Evolutionary conservation across 345 rosid species (phyloP), one percentile per base, ranked within the genome.

Genomic region (Lepidium africanum): DNA sequence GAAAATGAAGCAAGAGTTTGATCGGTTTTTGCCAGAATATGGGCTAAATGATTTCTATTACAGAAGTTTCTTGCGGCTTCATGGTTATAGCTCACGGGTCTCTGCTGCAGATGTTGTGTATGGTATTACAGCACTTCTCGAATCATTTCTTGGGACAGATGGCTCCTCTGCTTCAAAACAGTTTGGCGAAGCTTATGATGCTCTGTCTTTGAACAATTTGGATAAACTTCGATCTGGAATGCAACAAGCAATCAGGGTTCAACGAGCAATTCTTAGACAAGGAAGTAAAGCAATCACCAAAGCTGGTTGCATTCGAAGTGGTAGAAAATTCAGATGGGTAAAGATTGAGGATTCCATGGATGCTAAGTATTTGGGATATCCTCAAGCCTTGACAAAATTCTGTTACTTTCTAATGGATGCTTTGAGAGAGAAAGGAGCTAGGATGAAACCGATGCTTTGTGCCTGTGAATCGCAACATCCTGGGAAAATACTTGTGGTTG

Each of bases 371-470:
- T 69, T 94, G 71, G 99, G 97, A 6, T 88, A 91, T 63, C 99
- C 97, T 7, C 97, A 94, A 58, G 99, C 99, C 9, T 70, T 91
- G 78, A 94, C 96, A 0, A 91, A 94, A 59, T 91, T 91, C 79
- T 94, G 97, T 71, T 94, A 87, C 78, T 94, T 94, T 73, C 64
- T 94, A 45, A 94, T 91, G 97, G 99, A 94, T 84, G 97, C 97
- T 23, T 78, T 94, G 82, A 88, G 78, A 74, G 99, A 94, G 80
- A 91, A 86, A 68, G 97, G 99, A 70, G 97, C 95, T 10, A 81
- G 85, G 63, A 73, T 91, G 91, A 91, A 94, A 76, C 99, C 96
- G 9, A 76, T 94, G 81, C 80, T 94, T 41, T 87, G 99, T 63
- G 97, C 97, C 19, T 91, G 99, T 59, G 59, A 77, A 16, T 80